Percentiles rank a stretch among this genome's conserved stretches.
Evolutionary conservation across 2,329 filamentous ascomycete species (phyloP).

Genomic region (Ceratocystis ficicola): DNA sequence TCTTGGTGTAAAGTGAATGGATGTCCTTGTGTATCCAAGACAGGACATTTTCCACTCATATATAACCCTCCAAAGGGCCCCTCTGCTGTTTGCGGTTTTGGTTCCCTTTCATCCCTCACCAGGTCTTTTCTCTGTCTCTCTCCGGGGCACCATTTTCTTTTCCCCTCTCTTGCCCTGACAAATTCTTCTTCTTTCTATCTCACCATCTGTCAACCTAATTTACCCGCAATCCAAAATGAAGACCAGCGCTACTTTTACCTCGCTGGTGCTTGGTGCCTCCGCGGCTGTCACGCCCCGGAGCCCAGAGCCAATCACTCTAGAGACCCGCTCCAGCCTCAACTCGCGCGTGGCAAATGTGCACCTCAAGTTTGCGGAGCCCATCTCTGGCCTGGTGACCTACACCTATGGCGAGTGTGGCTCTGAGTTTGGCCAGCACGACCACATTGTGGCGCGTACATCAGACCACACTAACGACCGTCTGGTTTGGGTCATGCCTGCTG

Average conservation of each 20-base stretch:
- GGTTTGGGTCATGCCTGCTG: conserved; percentile 25
- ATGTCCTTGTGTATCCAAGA: too few species aligned
- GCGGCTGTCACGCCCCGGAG: conserved; percentile 18
- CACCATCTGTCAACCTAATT: not conserved
- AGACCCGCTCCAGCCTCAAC: conserved; percentile 19
- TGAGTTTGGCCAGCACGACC: conserved; percentile 22
- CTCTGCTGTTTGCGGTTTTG: too few species aligned
- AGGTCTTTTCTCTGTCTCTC: conserved; percentile 4
- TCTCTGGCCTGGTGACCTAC: conserved; percentile 23
- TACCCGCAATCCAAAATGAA: conserved; percentile 15
- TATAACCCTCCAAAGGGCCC: not conserved
- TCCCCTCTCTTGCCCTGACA: not conserved
- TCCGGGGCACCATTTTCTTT: not conserved
- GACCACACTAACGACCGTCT: conserved; percentile 25
- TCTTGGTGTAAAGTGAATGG: not conserved
- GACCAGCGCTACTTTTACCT: conserved; percentile 19
- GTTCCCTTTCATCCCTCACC: conserved; percentile 11
- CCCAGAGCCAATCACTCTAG: conserved; percentile 19
- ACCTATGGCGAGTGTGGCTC: conserved; percentile 24
- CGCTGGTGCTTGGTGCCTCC: conserved; percentile 18
- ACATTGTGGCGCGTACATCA: conserved; percentile 23
- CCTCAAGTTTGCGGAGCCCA: conserved; percentile 22
- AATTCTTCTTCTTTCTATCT: not conserved
- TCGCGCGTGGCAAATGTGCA: conserved; percentile 24
- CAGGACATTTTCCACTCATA: not conserved